Base-by-base conservation (phyloP, 2,329 filamentous ascomycete genomes). In the Colletotrichum tropicale region DNA sequence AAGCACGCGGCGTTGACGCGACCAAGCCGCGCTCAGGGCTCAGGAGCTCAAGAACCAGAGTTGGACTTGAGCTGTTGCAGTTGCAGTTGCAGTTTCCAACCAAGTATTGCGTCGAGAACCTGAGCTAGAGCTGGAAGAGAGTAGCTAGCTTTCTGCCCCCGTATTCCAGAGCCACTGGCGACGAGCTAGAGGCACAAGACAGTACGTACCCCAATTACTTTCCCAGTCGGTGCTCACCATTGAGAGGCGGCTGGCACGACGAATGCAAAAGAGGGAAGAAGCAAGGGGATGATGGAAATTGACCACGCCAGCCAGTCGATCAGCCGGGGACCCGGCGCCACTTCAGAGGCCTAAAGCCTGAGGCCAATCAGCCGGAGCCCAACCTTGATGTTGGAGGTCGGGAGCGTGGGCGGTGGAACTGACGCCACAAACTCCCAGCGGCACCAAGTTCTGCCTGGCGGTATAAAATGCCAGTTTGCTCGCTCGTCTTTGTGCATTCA, bases 241-340 rank as follows among this genome's bases (percentile, higher is more conserved):
- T 9, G 38, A 21, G 48, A 75, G 34, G 24, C 48, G 38, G 62
- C 67, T 55, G 48, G 71, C 60, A 71, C 12, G 48, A 30, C 66
- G 58, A 52, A 62, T 30, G 34, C 32, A 24, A 34, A 75, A 72
- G 55, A 67, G 55, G 61, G 34, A 74, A 70, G 24, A 58, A 56
- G 38, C 56, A 52, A 64, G 32, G 66, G 65, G 43, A 64, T n/a
- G 28, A 74, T 58, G 60, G 68, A 66, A 66, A 71, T 60, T 74
- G 36, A 43, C 69, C 72, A 72, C 69, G 72, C 72, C 69, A 66
- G 36, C 61, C 28, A 67, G 73, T 72, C 48, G 69, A 75, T 72
- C 62, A 72, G 64, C 73, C 56, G 24, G 73, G 72, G 43, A 32
- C 13, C 26, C 24, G 55, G 69, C 68, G 69, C 73, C 69, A 75